A percentile compares a stretch with the other conserved stretches of the same genome.
These are phyloP conservation scores for Saturnispora silvae DNA, from an alignment of 805 yeast species.

Conservation along the genomic window DNA sequence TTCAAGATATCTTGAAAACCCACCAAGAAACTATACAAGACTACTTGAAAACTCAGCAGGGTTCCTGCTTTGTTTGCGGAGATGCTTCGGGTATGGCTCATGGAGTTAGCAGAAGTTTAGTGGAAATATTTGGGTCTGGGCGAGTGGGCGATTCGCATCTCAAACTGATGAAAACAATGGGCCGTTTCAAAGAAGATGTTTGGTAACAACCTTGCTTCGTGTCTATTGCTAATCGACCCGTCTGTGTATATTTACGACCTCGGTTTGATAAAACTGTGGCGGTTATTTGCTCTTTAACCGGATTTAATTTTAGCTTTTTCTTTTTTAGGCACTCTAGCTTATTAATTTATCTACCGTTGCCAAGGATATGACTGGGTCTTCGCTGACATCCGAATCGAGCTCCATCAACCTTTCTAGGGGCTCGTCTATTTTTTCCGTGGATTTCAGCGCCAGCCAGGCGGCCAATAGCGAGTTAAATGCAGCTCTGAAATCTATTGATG, in stretches of 20 bases:
- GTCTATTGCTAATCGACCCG: too few species aligned
- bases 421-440: constrained; percentile 21
- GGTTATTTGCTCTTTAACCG: too few species aligned
- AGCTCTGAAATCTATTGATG: constrained; percentile 25
- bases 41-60: constrained; percentile 45
- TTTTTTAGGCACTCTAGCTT: not conserved
- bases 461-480: constrained; percentile 17
- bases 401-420: constrained; percentile 16
- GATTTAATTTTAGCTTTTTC: not conserved
- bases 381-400: constrained; percentile 10
- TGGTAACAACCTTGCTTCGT: constrained; percentile 44
- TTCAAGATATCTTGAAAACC: constrained; percentile 62
- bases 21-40: constrained; percentile 37
- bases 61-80: constrained; percentile 86
- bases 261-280: too few species aligned
- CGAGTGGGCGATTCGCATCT: constrained; percentile 58
- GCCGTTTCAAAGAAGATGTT: constrained; percentile 90
- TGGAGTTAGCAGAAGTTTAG: constrained; percentile 65
- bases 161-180: constrained; percentile 64
- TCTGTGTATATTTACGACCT: too few species aligned
- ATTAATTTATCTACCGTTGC: too few species aligned
- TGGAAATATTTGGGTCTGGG: constrained; percentile 44
- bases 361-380: constrained; percentile 2
- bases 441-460: constrained; percentile 8
- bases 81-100: constrained; percentile 88